phyloP scores from a whole-genome alignment of 257 asterid genomes.

The Przewalskia tangutica region DNA sequence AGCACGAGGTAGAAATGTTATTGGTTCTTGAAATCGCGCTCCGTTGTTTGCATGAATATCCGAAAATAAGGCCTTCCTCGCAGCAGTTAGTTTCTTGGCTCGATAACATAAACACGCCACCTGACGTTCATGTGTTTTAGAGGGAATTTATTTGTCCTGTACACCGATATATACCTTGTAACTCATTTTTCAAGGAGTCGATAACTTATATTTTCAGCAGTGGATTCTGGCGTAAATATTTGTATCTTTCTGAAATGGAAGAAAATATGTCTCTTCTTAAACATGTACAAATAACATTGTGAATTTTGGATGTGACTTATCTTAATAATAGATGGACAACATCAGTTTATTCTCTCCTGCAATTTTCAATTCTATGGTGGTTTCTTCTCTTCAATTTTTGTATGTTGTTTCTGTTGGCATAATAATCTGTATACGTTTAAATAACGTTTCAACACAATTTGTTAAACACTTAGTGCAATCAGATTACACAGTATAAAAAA shows the following conservation, averaged over 20 bases:
- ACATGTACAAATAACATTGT: slow-evolving; percentile 4
- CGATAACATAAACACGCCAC: slow-evolving; percentile 30
- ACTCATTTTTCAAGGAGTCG: not conserved
- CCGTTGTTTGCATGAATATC: slow-evolving; percentile 58
- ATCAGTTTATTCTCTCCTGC: not conserved
- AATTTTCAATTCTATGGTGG: not conserved
- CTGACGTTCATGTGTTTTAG: slow-evolving; percentile 8
- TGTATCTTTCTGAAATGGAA: not conserved
- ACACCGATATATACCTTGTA: not conserved
- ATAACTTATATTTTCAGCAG: not conserved
- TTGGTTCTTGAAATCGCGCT: slow-evolving; percentile 56
- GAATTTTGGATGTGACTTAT: not conserved
- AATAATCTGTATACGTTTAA: too few species aligned
- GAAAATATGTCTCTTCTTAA: not conserved
- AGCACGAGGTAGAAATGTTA: slow-evolving; percentile 35
- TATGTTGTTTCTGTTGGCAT: too few species aligned
- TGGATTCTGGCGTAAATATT: not conserved
- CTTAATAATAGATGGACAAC: not conserved
- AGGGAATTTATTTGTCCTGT: not conserved
- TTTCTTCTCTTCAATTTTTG: not conserved
- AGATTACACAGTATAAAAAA: too few species aligned
- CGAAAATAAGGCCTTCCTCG: slow-evolving; percentile 56
- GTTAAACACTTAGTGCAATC: too few species aligned
- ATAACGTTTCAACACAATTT: too few species aligned
- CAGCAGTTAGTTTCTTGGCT: slow-evolving; percentile 61